These are phyloP conservation scores for Salix koriyanagi DNA, from an alignment of 345 rosid species.

Conservation along the genomic window DNA sequence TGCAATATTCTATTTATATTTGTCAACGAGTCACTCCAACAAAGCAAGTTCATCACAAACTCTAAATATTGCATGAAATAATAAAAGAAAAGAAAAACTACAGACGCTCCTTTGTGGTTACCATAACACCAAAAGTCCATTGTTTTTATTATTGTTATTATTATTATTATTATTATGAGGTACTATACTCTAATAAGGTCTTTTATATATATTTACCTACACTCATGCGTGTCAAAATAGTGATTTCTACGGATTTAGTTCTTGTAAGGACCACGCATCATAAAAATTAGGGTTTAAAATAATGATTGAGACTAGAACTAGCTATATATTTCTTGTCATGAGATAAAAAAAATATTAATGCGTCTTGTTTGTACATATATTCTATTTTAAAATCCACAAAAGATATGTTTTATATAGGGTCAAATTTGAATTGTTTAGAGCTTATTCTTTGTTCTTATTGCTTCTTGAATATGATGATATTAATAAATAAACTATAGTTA, in stretches of 20 bases:
- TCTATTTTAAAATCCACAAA: neutral
- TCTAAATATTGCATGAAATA: neutral
- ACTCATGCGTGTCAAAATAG: no score
- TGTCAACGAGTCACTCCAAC: neutral
- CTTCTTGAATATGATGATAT: conserved; percentile 28
- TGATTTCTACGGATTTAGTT: no score
- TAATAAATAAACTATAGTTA: conserved; percentile 3
- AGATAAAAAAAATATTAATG: neutral
- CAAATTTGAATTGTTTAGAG: conserved; percentile 8
- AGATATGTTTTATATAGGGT: neutral
- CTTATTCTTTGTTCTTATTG: conserved; percentile 24
- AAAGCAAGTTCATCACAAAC: neutral
- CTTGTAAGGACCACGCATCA: no score
- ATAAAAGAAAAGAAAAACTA: neutral
- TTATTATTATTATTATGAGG: no score
- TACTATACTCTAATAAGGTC: no score
- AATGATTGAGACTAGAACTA: no score
- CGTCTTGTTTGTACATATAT: neutral
- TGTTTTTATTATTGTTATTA: no score
- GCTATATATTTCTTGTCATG: no score
- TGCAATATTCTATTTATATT: neutral
- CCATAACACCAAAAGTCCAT: no score
- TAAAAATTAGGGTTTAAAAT: no score
- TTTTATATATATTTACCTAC: no score
- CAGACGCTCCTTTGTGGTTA: no score